Conservation (phyloP, 371 early-diverging fungal species). For the Nosema granulosis region DNA sequence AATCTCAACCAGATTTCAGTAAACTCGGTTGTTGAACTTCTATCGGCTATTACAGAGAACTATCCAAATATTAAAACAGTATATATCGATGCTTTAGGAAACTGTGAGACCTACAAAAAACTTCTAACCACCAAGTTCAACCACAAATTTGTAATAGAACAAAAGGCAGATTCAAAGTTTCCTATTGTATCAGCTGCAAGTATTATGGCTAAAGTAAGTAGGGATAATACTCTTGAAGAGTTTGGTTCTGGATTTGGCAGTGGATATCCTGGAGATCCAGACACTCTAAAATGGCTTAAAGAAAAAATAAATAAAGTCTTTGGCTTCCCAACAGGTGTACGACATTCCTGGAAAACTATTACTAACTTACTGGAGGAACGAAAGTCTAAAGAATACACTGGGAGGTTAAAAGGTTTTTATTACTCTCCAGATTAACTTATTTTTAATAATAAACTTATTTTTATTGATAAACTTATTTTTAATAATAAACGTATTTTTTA, state of each 20-base stretch:
- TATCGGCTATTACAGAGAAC: conserved; percentile 40
- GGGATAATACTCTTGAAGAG: conserved; percentile 71
- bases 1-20: conserved; percentile 89
- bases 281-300: conserved; percentile 79
- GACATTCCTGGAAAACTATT: conserved; percentile 91
- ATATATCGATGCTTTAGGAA: conserved; percentile 94
- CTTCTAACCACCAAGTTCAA: conserved; percentile 75
- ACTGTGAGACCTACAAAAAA: conserved; percentile 74
- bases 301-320: conserved; percentile 75
- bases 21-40: conserved; percentile 70
- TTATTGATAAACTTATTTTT: no score
- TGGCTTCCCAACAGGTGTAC: conserved; percentile 81
- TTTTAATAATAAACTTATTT: no score
- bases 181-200: conserved; percentile 94
- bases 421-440: background rate
- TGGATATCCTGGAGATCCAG: conserved; percentile 92
- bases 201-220: conserved; percentile 90
- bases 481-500: no score
- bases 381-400: conserved; percentile 14
- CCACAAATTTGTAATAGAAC: conserved; percentile 74
- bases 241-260: conserved; percentile 74
- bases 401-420: conserved; percentile 28
- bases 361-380: conserved; percentile 68
- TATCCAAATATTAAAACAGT: conserved; percentile 35
- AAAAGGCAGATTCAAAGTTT: conserved; percentile 88